Evolutionary conservation across 169 alveolate species (phyloP).

Genomic region (Pseudocohnilembus persalinus): DNA sequence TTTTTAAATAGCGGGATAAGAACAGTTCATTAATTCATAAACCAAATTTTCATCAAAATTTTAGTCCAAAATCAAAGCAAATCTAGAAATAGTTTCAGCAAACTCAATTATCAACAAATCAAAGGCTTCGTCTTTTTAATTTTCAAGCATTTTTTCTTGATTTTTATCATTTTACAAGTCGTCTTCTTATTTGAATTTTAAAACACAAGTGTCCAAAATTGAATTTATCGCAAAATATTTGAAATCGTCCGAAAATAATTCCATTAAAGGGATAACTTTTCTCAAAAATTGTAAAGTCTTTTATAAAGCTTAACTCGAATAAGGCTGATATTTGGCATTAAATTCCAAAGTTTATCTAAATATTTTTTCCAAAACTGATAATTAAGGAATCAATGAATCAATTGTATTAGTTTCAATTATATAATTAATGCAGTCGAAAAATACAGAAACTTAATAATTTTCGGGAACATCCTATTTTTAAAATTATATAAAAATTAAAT

Average conservation of each 20-base stretch:
- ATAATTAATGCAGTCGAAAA: slow-evolving; percentile 31
- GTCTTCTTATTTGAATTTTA: neutral
- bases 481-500: too few relatives aligned
- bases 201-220: slow-evolving; percentile 17
- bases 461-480: neutral
- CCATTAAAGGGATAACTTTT: slow-evolving; percentile 3
- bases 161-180: neutral
- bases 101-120: slow-evolving; percentile 12
- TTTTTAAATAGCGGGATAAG: neutral
- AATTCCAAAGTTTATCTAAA: slow-evolving; percentile 19
- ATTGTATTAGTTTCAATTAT: slow-evolving; percentile 29
- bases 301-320: neutral
- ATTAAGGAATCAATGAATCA: slow-evolving; percentile 22
- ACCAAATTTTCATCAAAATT: slow-evolving; percentile 24
- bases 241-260: slow-evolving; percentile 1
- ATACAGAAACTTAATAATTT: slow-evolving; percentile 31
- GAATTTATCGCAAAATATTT: neutral
- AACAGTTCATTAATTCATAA: slow-evolving; percentile 8
- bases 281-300: neutral
- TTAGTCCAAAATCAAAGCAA: slow-evolving; percentile 4
- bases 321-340: slow-evolving; percentile 18
- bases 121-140: slow-evolving; percentile 1
- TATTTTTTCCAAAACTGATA: slow-evolving; percentile 18
- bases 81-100: slow-evolving; percentile 21
- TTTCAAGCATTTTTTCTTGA: neutral